phyloP scores from a whole-genome alignment of 176 grass and related monocot species.

The Eragrostis curvula region DNA sequence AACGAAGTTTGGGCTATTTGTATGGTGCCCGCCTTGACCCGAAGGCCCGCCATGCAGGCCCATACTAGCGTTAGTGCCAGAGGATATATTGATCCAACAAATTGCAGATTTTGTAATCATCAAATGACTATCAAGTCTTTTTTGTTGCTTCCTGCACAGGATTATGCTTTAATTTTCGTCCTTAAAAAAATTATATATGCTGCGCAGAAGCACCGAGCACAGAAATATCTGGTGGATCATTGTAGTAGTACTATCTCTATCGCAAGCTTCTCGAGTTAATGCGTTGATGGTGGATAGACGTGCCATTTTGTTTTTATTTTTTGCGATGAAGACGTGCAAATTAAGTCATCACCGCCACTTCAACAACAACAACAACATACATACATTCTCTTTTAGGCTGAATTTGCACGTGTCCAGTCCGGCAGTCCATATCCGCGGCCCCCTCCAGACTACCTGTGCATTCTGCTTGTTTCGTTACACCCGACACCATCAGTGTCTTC shows the following conservation, averaged over 20 bases:
- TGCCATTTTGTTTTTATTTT: no score
- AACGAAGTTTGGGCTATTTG: background rate
- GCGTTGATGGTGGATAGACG: background rate
- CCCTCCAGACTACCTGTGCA: background rate
- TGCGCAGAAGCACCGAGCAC: background rate
- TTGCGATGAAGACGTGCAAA: no score
- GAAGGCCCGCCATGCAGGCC: no score
- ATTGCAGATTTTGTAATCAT: background rate
- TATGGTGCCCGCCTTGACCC: background rate
- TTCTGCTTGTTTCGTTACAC: background rate
- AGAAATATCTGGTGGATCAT: conserved; percentile 27
- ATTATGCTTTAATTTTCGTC: background rate
- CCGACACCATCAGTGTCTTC: background rate
- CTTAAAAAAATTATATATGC: background rate
- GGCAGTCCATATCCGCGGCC: background rate
- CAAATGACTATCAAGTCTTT: conserved; percentile 1
- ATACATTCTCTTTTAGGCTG: background rate
- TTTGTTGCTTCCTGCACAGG: background rate
- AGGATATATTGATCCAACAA: background rate
- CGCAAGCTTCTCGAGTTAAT: background rate
- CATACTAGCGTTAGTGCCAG: no score
- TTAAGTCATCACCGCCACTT: background rate
- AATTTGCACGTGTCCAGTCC: background rate
- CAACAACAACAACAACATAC: background rate
- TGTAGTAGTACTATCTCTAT: no score